phyloP scores from a whole-genome alignment of 768 basidiomycete genomes.

The Leucocoprinus sp. region DNA sequence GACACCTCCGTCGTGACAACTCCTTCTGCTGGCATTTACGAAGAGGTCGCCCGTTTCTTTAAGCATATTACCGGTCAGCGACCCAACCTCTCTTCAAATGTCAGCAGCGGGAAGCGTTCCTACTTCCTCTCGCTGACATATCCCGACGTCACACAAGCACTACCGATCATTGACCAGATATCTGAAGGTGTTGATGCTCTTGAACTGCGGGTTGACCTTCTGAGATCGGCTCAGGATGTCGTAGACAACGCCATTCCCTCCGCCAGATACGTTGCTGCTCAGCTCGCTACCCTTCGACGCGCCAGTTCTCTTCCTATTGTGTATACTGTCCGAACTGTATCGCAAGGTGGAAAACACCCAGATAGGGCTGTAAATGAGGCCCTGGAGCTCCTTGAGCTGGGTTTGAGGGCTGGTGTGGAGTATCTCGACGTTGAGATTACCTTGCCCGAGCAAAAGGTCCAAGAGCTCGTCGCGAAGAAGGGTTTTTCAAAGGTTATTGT shows the following conservation, averaged over 20 bases:
- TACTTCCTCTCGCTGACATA: constrained; percentile 93
- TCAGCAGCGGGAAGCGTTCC: constrained; percentile 51
- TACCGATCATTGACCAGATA: constrained; percentile 63
- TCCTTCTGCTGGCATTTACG: constrained; percentile 30
- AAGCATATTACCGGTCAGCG: constrained; percentile 69
- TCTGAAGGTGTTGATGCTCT: constrained; percentile 83
- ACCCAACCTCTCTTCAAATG: constrained; percentile 54
- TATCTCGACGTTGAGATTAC: constrained; percentile 89
- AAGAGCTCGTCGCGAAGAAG: constrained; percentile 52
- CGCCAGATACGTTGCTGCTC: constrained; percentile 64
- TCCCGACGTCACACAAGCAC: constrained; percentile 71
- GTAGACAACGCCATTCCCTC: constrained; percentile 54
- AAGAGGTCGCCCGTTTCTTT: constrained; percentile 82
- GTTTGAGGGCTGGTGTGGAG: constrained; percentile 77
- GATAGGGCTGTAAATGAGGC: constrained; percentile 66
- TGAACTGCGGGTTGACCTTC: constrained; percentile 89
- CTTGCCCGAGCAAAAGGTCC: constrained; percentile 55
- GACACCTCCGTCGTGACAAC: constrained; percentile 17
- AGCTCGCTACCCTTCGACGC: constrained; percentile 72
- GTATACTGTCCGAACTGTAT: constrained; percentile 81
- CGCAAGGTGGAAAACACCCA: constrained; percentile 90
- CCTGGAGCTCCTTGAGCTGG: constrained; percentile 69
- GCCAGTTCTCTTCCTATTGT: constrained; percentile 79
- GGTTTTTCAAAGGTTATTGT: constrained; percentile 76
- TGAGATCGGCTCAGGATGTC: constrained; percentile 44